Conservation (phyloP, 1,139 yeast species). For the Saccharomycopsis hybrid region DNA sequence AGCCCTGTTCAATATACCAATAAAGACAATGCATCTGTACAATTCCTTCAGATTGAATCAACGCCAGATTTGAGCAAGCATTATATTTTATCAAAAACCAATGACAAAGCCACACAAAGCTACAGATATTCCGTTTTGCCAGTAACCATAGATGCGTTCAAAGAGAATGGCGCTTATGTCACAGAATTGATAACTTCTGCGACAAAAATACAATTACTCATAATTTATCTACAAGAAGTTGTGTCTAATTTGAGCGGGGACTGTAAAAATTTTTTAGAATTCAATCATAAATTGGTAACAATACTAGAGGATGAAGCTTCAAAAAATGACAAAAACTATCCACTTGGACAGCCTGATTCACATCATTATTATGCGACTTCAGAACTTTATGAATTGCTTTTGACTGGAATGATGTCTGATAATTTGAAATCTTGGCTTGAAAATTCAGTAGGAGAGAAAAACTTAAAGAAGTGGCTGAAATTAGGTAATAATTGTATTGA, state of each 20-base stretch:
- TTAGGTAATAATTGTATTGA: constrained; percentile 48
- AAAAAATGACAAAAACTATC: background rate
- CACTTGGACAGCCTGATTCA: background rate
- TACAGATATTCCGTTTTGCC: constrained; percentile 12
- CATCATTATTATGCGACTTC: constrained; percentile 6
- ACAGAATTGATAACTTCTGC: constrained; percentile 19
- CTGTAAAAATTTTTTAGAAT: constrained; percentile 20
- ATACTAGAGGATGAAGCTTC: constrained; percentile 4
- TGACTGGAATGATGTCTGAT: constrained; percentile 54
- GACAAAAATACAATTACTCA: constrained; percentile 24
- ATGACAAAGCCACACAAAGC: constrained; percentile 22
- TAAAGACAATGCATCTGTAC: background rate
- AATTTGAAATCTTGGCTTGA: constrained; percentile 43
- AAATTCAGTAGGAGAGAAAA: constrained; percentile 58
- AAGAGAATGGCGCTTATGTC: constrained; percentile 18
- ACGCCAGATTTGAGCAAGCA: background rate
- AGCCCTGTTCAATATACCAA: background rate
- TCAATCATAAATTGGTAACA: constrained; percentile 4
- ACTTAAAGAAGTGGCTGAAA: constrained; percentile 52
- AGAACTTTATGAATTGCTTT: constrained; percentile 42
- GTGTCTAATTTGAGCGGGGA: constrained; percentile 33
- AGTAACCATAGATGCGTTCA: background rate
- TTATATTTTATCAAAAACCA: constrained; percentile 19
- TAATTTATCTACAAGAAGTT: constrained; percentile 24
- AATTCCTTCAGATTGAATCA: constrained; percentile 4